Evolutionary conservation across 2,329 filamentous ascomycete genomes (phyloP).

Genomic region (Ophidiomyces ophidiicola): DNA sequence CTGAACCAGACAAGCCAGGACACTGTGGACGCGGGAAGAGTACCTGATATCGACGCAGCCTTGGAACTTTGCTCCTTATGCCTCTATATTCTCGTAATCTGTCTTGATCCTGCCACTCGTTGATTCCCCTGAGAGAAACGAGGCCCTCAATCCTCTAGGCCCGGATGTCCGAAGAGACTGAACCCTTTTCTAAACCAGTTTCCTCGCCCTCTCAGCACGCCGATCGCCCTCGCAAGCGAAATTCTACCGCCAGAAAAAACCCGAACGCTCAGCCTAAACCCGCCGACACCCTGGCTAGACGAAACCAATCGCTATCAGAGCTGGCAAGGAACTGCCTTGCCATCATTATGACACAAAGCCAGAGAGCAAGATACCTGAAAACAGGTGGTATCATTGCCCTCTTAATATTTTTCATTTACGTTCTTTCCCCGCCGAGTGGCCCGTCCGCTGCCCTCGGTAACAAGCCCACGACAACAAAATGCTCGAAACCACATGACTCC

Average conservation of each 20-base stretch:
- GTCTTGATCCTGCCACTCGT: conserved; percentile 9
- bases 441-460: conserved; percentile 7
- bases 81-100: conserved; percentile 1
- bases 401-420: conserved; percentile 45
- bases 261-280: conserved; percentile 13
- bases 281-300: conserved; percentile 28
- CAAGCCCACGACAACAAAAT: conserved; percentile 46
- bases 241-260: conserved; percentile 36
- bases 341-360: conserved; percentile 49
- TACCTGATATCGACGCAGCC: no score
- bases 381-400: conserved; percentile 48
- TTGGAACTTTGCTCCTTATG: no score
- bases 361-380: conserved; percentile 50
- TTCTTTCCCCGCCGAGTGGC: conserved; percentile 36
- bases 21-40: no score
- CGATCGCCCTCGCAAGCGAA: conserved; percentile 35
- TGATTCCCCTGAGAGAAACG: conserved; percentile 5
- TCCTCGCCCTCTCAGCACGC: conserved; percentile 45
- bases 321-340: conserved; percentile 22
- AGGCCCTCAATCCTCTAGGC: conserved; percentile 18
- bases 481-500: conserved; percentile 69
- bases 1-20: no score
- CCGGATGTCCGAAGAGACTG: conserved; percentile 46
- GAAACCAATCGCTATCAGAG: conserved; percentile 5
- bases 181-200: conserved; percentile 38